These are phyloP conservation scores for Macrolepiota albuminosa DNA, from an alignment of 768 basidiomycete genomes.

Conservation along the genomic window DNA sequence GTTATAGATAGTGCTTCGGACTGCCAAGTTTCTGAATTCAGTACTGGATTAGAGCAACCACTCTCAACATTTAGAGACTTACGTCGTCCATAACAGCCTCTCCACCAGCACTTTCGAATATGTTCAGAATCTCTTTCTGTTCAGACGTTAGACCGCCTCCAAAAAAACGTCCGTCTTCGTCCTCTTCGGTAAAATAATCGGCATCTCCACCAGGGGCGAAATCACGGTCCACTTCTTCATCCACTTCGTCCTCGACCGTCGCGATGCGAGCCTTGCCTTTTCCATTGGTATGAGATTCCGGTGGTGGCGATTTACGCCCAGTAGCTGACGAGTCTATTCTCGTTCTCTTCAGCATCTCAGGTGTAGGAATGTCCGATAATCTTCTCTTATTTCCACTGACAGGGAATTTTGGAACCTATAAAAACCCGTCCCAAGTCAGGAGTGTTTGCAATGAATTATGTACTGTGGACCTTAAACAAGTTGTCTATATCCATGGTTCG, in stretches of 20 bases:
- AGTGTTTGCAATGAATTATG: neutral
- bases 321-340: slow-evolving; percentile 40
- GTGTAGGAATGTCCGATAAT: slow-evolving; percentile 70
- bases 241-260: slow-evolving; percentile 62
- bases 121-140: slow-evolving; percentile 93
- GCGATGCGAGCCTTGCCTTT: slow-evolving; percentile 32
- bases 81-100: slow-evolving; percentile 68
- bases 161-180: slow-evolving; percentile 88
- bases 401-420: slow-evolving; percentile 66
- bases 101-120: slow-evolving; percentile 76
- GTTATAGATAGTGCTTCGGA: slow-evolving; percentile 64
- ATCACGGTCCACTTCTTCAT: slow-evolving; percentile 41
- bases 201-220: slow-evolving; percentile 87
- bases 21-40: slow-evolving; percentile 31
- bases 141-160: slow-evolving; percentile 90
- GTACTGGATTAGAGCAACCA: slow-evolving; percentile 16
- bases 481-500: slow-evolving; percentile 44
- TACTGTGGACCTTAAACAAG: slow-evolving; percentile 40
- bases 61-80: slow-evolving; percentile 23
- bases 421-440: neutral
- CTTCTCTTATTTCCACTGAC: slow-evolving; percentile 63
- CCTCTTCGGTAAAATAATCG: slow-evolving; percentile 88
- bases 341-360: slow-evolving; percentile 82
- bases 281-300: slow-evolving; percentile 9
- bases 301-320: slow-evolving; percentile 6